Conservation (phyloP, 163 green algal species). For the Scenedesmus sp. region DNA sequence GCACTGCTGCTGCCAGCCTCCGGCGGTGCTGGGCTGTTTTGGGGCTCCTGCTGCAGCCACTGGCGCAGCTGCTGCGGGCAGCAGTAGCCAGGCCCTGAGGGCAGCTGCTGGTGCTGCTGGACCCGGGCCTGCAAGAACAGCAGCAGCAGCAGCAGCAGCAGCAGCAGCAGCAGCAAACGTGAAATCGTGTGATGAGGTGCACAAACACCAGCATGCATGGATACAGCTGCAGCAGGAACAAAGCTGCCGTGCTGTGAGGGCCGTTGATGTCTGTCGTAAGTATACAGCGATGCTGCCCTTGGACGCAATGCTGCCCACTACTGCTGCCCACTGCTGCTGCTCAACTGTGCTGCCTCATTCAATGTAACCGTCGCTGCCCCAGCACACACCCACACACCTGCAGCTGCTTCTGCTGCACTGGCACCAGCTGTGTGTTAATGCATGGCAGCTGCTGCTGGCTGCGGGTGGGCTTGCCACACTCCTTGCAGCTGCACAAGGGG, state of each 20-base stretch:
- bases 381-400: neutral
- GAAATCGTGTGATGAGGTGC: neutral
- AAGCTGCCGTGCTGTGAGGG: too few relatives aligned
- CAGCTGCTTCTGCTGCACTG: neutral
- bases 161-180: neutral
- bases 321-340: too few relatives aligned
- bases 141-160: neutral
- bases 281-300: too few relatives aligned
- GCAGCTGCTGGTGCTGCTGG: constrained; percentile 12
- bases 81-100: constrained; percentile 8
- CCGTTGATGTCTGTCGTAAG: too few relatives aligned
- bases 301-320: too few relatives aligned
- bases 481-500: constrained; percentile 30
- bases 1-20: constrained; percentile 4
- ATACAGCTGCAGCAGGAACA: neutral
- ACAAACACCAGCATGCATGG: neutral
- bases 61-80: constrained; percentile 27
- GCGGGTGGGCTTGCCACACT: neutral
- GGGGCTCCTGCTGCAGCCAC: constrained; percentile 36
- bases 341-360: too few relatives aligned
- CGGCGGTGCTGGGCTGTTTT: neutral
- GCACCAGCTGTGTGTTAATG: constrained; percentile 19
- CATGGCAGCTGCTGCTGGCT: neutral
- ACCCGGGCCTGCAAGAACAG: neutral
- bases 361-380: too few relatives aligned